Evolutionary conservation across 2,329 filamentous ascomycete genomes (phyloP).

Genomic region (Phialemonium atrogriseum): DNA sequence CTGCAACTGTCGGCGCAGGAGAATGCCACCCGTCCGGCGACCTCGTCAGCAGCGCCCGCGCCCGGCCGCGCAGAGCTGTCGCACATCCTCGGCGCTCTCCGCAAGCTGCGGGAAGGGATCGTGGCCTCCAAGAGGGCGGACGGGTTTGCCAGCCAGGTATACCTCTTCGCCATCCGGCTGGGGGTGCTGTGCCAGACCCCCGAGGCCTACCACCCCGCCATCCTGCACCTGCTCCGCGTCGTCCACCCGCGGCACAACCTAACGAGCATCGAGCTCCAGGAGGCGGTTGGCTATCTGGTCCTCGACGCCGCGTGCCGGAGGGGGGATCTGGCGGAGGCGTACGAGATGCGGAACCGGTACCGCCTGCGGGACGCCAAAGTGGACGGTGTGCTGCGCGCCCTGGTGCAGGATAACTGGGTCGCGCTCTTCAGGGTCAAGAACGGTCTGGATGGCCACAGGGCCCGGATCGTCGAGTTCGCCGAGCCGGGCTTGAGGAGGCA

Average conservation of each 20-base stretch:
- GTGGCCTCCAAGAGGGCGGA: conserved; percentile 69
- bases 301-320: conserved; percentile 85
- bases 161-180: conserved; percentile 84
- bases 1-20: conserved; percentile 30
- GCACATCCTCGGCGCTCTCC: conserved; percentile 71
- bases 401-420: conserved; percentile 78
- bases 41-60: conserved; percentile 11
- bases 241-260: conserved; percentile 65
- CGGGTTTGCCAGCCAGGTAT: conserved; percentile 77
- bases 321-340: conserved; percentile 65
- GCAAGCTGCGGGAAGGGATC: conserved; percentile 87
- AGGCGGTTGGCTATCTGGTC: conserved; percentile 73
- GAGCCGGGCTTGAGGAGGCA: conserved; percentile 66
- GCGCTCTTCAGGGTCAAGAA: conserved; percentile 64
- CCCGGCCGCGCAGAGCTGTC: conserved; percentile 56
- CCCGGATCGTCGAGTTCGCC: conserved; percentile 73
- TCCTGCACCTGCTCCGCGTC: conserved; percentile 65
- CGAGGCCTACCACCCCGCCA: conserved; percentile 83
- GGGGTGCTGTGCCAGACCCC: conserved; percentile 74
- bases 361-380: conserved; percentile 59
- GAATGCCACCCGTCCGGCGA: conserved; percentile 10
- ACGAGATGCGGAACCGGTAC: conserved; percentile 54
- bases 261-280: conserved; percentile 62
- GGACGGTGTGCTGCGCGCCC: conserved; percentile 56
- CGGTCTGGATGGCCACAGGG: conserved; percentile 71